Percentiles rank a stretch among this genome's conserved stretches.
These are phyloP conservation scores for Hymenochaete sp. DNA, from an alignment of 1,284 basidiomycete species.

Conservation along the genomic window DNA sequence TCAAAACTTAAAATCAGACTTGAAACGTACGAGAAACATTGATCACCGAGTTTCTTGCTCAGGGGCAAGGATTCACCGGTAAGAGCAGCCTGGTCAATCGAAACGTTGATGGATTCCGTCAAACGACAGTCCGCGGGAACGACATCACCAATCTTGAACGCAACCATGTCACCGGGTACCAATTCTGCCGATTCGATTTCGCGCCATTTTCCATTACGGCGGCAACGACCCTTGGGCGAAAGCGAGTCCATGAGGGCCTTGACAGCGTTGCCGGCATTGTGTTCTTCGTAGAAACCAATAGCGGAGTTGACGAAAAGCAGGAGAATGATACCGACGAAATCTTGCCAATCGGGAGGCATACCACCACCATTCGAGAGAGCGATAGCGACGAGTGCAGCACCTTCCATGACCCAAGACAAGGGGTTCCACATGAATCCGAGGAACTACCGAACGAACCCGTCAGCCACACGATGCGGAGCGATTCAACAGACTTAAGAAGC, in stretches of 20 bases:
- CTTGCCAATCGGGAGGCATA: slow-evolving; percentile 88
- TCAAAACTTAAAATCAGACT: slow-evolving; percentile 14
- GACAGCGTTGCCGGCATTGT: slow-evolving; percentile 95
- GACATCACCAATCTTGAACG: slow-evolving; percentile 98
- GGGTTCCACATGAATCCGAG: slow-evolving; percentile 99
- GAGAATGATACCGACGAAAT: slow-evolving; percentile 94
- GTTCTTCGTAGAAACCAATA: slow-evolving; percentile 98
- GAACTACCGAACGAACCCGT: slow-evolving; percentile 49
- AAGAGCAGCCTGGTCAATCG: slow-evolving; percentile 93
- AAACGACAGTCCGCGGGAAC: slow-evolving; percentile 95
- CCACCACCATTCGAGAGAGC: slow-evolving; percentile 89
- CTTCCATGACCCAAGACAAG: slow-evolving; percentile 99
- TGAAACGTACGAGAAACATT: slow-evolving; percentile 83
- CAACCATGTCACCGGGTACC: slow-evolving; percentile 89
- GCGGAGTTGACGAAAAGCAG: slow-evolving; percentile 91
- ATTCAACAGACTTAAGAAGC: not conserved
- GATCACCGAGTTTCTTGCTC: slow-evolving; percentile 85
- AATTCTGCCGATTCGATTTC: slow-evolving; percentile 86
- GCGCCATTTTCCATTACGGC: slow-evolving; percentile 73
- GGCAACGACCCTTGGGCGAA: slow-evolving; percentile 92
- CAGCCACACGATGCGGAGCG: slow-evolving; percentile 4
- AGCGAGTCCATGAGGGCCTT: slow-evolving; percentile 99
- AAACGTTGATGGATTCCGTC: slow-evolving; percentile 90
- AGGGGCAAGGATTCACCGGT: slow-evolving; percentile 93
- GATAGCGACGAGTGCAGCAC: slow-evolving; percentile 92